Percentiles rank a stretch among this genome's conserved stretches.
Evolutionary conservation across 192 early-diverging fungal genomes (phyloP).

Genomic region (Phycomyces nitens): DNA sequence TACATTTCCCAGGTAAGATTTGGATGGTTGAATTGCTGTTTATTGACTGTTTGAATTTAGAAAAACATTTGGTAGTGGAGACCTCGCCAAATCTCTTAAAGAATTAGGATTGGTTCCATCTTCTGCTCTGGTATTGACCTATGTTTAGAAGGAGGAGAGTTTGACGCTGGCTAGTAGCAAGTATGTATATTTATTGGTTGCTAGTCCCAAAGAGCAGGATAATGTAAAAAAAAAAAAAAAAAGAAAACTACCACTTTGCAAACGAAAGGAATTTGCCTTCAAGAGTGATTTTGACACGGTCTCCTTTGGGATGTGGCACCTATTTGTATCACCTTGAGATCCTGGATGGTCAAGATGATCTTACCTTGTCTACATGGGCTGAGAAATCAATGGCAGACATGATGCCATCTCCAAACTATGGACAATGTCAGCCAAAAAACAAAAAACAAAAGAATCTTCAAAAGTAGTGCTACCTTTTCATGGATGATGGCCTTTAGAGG

Average conservation of each 20-base stretch:
- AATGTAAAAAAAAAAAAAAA: conserved; percentile 3
- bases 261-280: conserved; percentile 46
- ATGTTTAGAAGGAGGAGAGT: background rate
- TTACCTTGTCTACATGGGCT: conserved; percentile 39
- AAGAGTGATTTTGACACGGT: conserved; percentile 38
- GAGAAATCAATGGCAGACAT: conserved; percentile 49
- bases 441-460: background rate
- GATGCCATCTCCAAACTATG: conserved; percentile 49
- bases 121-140: conserved; percentile 1
- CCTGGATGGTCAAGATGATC: no score
- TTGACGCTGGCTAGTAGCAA: no score
- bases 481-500: conserved; percentile 42
- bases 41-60: conserved; percentile 15
- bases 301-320: conserved; percentile 28
- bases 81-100: conserved; percentile 60
- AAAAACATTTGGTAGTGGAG: conserved; percentile 58
- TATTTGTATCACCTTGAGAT: no score
- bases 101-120: conserved; percentile 45
- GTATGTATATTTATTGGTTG: no score
- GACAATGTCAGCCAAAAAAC: conserved; percentile 2
- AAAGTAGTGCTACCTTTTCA: conserved; percentile 33
- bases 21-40: no score
- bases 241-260: conserved; percentile 26
- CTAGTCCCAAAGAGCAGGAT: no score
- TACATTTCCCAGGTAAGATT: conserved; percentile 61